These are phyloP conservation scores for Globisporangium rhizosaccharum DNA, from an alignment of 352 stramenopile species.

Conservation along the genomic window DNA sequence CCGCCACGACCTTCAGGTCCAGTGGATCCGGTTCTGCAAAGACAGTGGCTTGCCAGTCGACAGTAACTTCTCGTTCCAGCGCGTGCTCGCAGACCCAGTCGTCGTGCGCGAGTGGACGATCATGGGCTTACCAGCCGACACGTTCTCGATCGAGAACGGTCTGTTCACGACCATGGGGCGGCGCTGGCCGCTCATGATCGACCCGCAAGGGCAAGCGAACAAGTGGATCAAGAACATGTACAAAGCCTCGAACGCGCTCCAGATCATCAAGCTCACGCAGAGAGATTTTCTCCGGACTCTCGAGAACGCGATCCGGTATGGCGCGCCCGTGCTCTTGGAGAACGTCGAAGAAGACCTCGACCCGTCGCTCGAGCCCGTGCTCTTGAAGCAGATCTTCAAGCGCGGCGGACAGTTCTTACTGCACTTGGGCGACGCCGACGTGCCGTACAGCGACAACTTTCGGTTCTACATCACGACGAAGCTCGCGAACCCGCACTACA, in stretches of 20 bases:
- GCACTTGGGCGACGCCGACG: conserved; percentile 88
- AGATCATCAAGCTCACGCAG: conserved; percentile 92
- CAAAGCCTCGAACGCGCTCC: conserved; percentile 60
- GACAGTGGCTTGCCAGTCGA: conserved; percentile 79
- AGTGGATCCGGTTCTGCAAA: conserved; percentile 85
- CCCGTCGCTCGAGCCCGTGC: conserved; percentile 89
- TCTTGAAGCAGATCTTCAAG: conserved; percentile 94
- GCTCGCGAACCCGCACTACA: conserved; percentile 92
- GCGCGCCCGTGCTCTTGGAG: conserved; percentile 88
- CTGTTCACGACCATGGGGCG: conserved; percentile 88
- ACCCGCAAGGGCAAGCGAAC: conserved; percentile 92
- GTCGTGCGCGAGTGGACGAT: conserved; percentile 91
- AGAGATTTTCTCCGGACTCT: conserved; percentile 90
- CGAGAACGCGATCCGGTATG: conserved; percentile 91
- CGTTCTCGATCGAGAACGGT: conserved; percentile 92
- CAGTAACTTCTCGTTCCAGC: conserved; percentile 80
- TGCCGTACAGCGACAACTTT: conserved; percentile 91
- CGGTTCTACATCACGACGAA: conserved; percentile 94
- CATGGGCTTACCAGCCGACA: conserved; percentile 88
- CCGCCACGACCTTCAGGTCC: conserved; percentile 69
- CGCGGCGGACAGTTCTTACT: conserved; percentile 85
- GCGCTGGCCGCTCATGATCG: conserved; percentile 93
- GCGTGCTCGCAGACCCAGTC: conserved; percentile 79
- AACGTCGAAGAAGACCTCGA: conserved; percentile 93
- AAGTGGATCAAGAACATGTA: conserved; percentile 94